These are phyloP conservation scores for Xylariaceae sp. DNA, from an alignment of 2,329 filamentous ascomycete genomes.

Conservation along the genomic window DNA sequence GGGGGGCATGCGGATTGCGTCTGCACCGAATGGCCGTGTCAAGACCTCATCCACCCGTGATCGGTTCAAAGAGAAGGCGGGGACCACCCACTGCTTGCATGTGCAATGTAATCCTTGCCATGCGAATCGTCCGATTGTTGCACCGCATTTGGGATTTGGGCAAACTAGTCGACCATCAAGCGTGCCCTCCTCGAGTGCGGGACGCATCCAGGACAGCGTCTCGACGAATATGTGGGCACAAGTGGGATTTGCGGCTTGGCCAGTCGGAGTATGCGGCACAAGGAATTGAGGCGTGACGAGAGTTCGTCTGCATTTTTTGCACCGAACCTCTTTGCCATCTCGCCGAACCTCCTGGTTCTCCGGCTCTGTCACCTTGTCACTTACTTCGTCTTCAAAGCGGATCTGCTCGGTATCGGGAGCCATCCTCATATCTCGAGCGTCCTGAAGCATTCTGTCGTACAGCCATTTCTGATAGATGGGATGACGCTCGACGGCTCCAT, in stretches of 20 bases:
- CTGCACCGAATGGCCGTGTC: conserved; percentile 25
- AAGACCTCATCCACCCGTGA: conserved; percentile 71
- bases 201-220: conserved; percentile 91
- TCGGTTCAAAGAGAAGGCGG: conserved; percentile 81
- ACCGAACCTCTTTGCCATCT: conserved; percentile 62
- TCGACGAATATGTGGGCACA: conserved; percentile 92
- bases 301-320: conserved; percentile 81
- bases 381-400: conserved; percentile 71
- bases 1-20: conserved; percentile 56
- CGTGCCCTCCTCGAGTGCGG: conserved; percentile 72
- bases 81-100: conserved; percentile 86
- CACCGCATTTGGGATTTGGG: conserved; percentile 71
- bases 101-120: conserved; percentile 95
- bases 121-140: conserved; percentile 86
- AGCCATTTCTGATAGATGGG: conserved; percentile 75
- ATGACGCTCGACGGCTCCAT: conserved; percentile 54
- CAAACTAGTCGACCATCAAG: conserved; percentile 83
- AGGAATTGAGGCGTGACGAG: conserved; percentile 59
- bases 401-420: conserved; percentile 74
- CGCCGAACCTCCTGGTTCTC: conserved; percentile 38
- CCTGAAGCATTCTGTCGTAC: conserved; percentile 52
- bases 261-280: conserved; percentile 51
- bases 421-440: conserved; percentile 65
- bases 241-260: conserved; percentile 16
- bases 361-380: conserved; percentile 1